Conservation (phyloP, 305 asterid species). For the Fraxinus greggii region DNA sequence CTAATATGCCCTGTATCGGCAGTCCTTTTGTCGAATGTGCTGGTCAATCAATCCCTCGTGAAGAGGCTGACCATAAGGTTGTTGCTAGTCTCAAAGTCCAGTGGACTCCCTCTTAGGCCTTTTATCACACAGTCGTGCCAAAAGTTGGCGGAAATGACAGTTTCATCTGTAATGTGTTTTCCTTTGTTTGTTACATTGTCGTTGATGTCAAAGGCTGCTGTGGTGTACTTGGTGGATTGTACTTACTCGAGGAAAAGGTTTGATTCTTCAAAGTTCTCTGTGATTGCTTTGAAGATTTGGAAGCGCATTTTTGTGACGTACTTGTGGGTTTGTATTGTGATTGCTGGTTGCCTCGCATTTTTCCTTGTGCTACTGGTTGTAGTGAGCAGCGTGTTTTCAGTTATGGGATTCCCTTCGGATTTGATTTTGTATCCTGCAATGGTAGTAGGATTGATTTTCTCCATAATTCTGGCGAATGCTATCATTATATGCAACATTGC, state of each 20-base stretch:
- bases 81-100: conserved; percentile 59
- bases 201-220: conserved; percentile 76
- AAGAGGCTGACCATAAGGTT: conserved; percentile 52
- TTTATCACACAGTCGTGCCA: conserved; percentile 72
- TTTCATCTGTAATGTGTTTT: conserved; percentile 65
- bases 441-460: conserved; percentile 66
- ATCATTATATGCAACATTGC: conserved; percentile 72
- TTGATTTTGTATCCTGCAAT: conserved; percentile 75
- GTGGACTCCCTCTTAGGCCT: conserved; percentile 78
- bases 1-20: conserved; percentile 81
- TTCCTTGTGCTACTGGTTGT: conserved; percentile 56
- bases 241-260: conserved; percentile 68
- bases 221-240: conserved; percentile 81
- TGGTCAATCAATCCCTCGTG: conserved; percentile 66
- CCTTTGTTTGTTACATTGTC: conserved; percentile 63
- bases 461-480: conserved; percentile 72
- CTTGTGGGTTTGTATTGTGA: conserved; percentile 60
- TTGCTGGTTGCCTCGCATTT: conserved; percentile 56
- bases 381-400: conserved; percentile 53
- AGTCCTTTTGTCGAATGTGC: conserved; percentile 62
- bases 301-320: conserved; percentile 61
- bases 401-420: conserved; percentile 74
- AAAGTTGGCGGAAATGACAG: conserved; percentile 61
- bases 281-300: conserved; percentile 65
- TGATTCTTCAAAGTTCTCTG: conserved; percentile 51